A percentile compares a stretch with the other conserved stretches of the same genome.
phyloP scores from a whole-genome alignment of 2,329 filamentous ascomycete genomes.

The Keithomyces neogunnii region DNA sequence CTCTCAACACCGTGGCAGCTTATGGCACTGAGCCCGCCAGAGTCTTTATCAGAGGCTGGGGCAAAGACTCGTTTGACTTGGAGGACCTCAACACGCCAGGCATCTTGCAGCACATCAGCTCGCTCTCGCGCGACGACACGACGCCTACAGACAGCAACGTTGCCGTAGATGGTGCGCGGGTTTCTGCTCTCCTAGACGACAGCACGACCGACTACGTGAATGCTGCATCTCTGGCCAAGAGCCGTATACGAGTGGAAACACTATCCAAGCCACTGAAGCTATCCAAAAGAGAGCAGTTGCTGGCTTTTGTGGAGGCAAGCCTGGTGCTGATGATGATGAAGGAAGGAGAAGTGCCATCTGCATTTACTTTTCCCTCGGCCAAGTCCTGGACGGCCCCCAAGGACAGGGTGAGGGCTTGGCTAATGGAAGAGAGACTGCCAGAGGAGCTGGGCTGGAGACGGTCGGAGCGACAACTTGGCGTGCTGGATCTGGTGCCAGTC shows the following conservation, averaged over 20 bases:
- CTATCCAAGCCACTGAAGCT: constrained; percentile 7
- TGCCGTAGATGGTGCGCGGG: background rate
- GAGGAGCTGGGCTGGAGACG: constrained; percentile 10
- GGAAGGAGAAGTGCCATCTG: constrained; percentile 6
- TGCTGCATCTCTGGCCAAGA: constrained; percentile 6
- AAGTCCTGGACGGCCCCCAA: constrained; percentile 5
- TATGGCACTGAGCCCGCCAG: constrained; percentile 3
- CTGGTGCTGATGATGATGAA: constrained; percentile 10
- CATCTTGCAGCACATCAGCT: constrained; percentile 11
- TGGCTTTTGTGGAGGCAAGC: constrained; percentile 6
- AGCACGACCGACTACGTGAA: constrained; percentile 5
- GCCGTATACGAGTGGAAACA: constrained; percentile 8
- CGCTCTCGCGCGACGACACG: constrained; percentile 9
- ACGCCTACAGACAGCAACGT: constrained; percentile 2
- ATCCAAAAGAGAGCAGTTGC: background rate
- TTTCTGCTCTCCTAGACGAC: constrained; percentile 8
- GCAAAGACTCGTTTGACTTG: constrained; percentile 6
- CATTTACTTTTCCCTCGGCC: constrained; percentile 2
- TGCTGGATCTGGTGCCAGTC: constrained; percentile 1
- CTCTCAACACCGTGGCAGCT: constrained; percentile 10
- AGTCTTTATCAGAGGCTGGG: constrained; percentile 6
- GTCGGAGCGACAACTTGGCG: constrained; percentile 2
- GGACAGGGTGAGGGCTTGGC: constrained; percentile 7
- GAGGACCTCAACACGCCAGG: constrained; percentile 9
- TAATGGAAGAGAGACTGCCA: constrained; percentile 9